A percentile compares a stretch with the other conserved stretches of the same genome.
These are phyloP conservation scores for Westerdykella ornata DNA, from an alignment of 2,329 filamentous ascomycete species.

Conservation along the genomic window DNA sequence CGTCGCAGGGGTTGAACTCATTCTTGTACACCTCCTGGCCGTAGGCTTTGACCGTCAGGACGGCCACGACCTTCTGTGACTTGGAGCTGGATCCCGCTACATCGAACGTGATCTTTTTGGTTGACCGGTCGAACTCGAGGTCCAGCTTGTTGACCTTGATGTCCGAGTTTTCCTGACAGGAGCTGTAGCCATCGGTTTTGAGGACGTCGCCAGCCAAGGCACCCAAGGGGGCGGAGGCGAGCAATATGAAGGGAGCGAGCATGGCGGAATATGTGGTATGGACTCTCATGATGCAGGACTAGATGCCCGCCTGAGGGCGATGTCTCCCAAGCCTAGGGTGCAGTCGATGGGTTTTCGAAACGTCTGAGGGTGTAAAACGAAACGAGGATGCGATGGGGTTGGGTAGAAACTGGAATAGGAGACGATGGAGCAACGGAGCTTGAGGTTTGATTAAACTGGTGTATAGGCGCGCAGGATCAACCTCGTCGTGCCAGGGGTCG, in stretches of 20 bases:
- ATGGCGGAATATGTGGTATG: conserved; percentile 33
- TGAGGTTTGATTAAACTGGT: background rate
- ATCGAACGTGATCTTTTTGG: conserved; percentile 71
- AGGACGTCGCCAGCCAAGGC: conserved; percentile 65
- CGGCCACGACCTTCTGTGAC: conserved; percentile 73
- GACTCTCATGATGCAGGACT: conserved; percentile 24
- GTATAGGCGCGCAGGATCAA: conserved; percentile 29
- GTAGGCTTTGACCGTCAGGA: conserved; percentile 73
- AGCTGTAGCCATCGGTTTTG: conserved; percentile 71
- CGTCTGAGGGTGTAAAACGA: conserved; percentile 1
- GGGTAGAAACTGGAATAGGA: background rate
- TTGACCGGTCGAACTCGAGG: conserved; percentile 70
- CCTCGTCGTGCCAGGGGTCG: conserved; percentile 26
- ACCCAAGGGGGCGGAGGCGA: conserved; percentile 37
- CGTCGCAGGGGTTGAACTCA: conserved; percentile 74
- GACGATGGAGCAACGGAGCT: background rate
- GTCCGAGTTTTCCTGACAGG: conserved; percentile 55
- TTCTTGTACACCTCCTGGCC: conserved; percentile 73
- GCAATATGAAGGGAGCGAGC: conserved; percentile 35
- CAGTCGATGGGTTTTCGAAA: conserved; percentile 4
- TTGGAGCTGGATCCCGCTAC: conserved; percentile 68
- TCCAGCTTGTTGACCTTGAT: conserved; percentile 69
- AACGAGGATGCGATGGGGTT: background rate
- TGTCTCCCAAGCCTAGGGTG: conserved; percentile 3
- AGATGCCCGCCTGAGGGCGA: conserved; percentile 27